These are phyloP conservation scores for Ogataea minuta DNA, from an alignment of 805 yeast species.

Conservation along the genomic window DNA sequence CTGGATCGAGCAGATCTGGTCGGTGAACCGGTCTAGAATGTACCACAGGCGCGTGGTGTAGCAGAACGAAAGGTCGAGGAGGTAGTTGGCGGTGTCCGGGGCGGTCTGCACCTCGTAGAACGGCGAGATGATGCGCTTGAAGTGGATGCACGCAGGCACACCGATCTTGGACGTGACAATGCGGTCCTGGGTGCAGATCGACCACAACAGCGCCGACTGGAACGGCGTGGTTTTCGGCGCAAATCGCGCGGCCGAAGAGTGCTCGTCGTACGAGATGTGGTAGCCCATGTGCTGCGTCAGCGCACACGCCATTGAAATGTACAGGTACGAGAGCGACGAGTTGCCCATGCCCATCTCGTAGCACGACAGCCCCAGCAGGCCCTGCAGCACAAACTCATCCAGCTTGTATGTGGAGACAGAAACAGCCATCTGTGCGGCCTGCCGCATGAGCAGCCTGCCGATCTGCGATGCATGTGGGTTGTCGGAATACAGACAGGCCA, in stretches of 20 bases:
- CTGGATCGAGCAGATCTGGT: constrained; percentile 33
- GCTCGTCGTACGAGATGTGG: constrained; percentile 29
- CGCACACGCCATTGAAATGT: constrained; percentile 33
- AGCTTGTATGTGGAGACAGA: constrained; percentile 21
- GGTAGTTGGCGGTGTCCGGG: constrained; percentile 13
- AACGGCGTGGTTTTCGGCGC: constrained; percentile 29
- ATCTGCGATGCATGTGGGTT: constrained; percentile 14
- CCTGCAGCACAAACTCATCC: constrained; percentile 27
- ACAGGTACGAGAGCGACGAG: constrained; percentile 32
- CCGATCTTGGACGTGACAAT: constrained; percentile 25
- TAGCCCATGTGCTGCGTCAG: constrained; percentile 36
- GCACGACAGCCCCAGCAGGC: constrained; percentile 29
- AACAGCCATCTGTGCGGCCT: constrained; percentile 28
- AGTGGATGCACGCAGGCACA: constrained; percentile 36
- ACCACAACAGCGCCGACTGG: constrained; percentile 31
- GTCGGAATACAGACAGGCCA: constrained; percentile 26
- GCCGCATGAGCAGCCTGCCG: constrained; percentile 23
- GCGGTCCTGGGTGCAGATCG: constrained; percentile 33
- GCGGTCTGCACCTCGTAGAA: constrained; percentile 24
- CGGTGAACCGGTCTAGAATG: constrained; percentile 33
- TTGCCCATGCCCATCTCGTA: constrained; percentile 34
- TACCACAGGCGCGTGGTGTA: constrained; percentile 31
- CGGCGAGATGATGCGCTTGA: constrained; percentile 34
- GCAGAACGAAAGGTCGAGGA: constrained; percentile 29
- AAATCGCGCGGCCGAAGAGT: constrained; percentile 19